Percentiles rank a stretch among this genome's conserved stretches.
These are phyloP conservation scores for Calocybe cyanea DNA, from an alignment of 768 basidiomycete genomes.

Conservation along the genomic window DNA sequence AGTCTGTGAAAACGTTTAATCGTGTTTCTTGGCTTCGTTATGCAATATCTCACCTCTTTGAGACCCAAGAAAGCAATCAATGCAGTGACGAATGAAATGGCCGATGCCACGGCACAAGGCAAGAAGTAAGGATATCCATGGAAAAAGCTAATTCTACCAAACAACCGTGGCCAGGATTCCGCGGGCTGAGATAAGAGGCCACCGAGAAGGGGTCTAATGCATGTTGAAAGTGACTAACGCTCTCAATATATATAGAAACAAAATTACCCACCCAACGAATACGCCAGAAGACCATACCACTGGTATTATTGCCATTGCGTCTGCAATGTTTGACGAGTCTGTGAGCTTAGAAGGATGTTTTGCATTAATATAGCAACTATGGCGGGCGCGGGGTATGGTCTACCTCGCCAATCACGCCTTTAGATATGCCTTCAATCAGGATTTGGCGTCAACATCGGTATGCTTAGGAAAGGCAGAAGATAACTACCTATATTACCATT, in stretches of 20 bases:
- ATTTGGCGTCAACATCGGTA: neutral
- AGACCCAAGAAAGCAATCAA: constrained; percentile 20
- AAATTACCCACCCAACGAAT: constrained; percentile 19
- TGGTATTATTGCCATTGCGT: constrained; percentile 25
- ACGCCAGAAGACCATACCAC: constrained; percentile 24
- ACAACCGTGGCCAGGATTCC: constrained; percentile 24
- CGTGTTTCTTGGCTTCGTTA: neutral
- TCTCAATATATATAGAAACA: neutral
- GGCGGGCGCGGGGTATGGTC: neutral
- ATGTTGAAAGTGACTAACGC: no score
- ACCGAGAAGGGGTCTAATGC: constrained; percentile 50
- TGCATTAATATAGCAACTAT: no score
- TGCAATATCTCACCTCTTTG: constrained; percentile 22
- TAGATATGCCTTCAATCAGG: constrained; percentile 17
- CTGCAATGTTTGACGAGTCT: constrained; percentile 24
- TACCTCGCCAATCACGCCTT: constrained; percentile 19
- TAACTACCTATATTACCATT: constrained; percentile 28
- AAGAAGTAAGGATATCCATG: constrained; percentile 31
- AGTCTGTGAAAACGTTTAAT: constrained; percentile 20
- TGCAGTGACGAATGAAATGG: constrained; percentile 17
- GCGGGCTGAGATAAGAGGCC: constrained; percentile 28
- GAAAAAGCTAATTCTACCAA: constrained; percentile 25
- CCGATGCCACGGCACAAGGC: constrained; percentile 22
- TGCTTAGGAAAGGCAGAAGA: constrained; percentile 2
- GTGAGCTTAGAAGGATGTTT: constrained; percentile 17